A percentile compares a stretch with the other conserved stretches of the same genome.
Conservation (phyloP, 176 grass and related monocot genomes). For the Aegilops speltoides region DNA sequence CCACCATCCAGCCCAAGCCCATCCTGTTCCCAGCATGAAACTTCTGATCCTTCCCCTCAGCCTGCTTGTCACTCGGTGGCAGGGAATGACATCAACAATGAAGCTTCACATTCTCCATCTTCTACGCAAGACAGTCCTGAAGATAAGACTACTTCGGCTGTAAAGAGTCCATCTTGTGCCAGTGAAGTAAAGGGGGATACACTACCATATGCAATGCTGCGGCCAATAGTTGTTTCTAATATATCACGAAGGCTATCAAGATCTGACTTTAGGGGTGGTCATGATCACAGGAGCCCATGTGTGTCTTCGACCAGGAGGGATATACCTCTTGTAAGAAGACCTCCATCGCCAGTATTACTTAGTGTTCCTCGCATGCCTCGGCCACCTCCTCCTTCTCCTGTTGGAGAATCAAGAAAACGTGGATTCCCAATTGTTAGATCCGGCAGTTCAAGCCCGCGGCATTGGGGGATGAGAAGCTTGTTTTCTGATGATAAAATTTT, state of each 20-base stretch:
- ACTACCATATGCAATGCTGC: conserved; percentile 85
- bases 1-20: conserved; percentile 54
- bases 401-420: conserved; percentile 80
- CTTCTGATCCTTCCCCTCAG: conserved; percentile 36
- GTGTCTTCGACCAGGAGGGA: conserved; percentile 84
- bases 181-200: conserved; percentile 75
- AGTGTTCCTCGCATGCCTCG: conserved; percentile 83
- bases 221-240: conserved; percentile 83
- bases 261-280: conserved; percentile 76
- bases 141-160: conserved; percentile 50
- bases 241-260: conserved; percentile 80
- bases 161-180: conserved; percentile 46
- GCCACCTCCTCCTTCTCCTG: conserved; percentile 79
- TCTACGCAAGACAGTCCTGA: conserved; percentile 52
- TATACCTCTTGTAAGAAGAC: conserved; percentile 68
- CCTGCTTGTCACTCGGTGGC: conserved; percentile 48
- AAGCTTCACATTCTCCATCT: conserved; percentile 41
- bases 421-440: conserved; percentile 94
- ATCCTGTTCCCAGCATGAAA: conserved; percentile 53
- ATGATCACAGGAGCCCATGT: conserved; percentile 86
- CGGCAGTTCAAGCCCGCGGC: conserved; percentile 92
- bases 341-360: conserved; percentile 91
- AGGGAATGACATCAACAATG: conserved; percentile 53
- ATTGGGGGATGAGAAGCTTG: conserved; percentile 86
- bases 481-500: conserved; percentile 73